These are phyloP conservation scores for Didymosphaeria variabile DNA, from an alignment of 2,329 filamentous ascomycete genomes.

Conservation along the genomic window DNA sequence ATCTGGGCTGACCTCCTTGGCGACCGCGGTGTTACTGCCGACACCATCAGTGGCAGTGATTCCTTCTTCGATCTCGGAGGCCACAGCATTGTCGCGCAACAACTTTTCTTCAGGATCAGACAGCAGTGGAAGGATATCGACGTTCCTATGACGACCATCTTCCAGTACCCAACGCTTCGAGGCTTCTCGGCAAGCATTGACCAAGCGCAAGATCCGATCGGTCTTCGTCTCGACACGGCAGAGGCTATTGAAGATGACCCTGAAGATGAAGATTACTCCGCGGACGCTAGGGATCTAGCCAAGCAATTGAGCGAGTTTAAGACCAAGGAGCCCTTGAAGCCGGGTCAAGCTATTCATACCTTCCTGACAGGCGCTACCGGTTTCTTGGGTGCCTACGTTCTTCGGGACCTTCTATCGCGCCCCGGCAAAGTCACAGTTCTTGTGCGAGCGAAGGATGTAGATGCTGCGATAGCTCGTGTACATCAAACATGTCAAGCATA, in stretches of 20 bases:
- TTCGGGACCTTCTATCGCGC: slow-evolving; percentile 76
- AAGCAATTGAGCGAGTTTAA: slow-evolving; percentile 55
- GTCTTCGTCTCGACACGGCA: slow-evolving; percentile 53
- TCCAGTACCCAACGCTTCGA: slow-evolving; percentile 70
- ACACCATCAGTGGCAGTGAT: slow-evolving; percentile 69
- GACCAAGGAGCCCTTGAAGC: slow-evolving; percentile 51
- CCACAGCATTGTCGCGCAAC: slow-evolving; percentile 82
- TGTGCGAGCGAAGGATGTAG: slow-evolving; percentile 72
- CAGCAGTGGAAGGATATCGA: slow-evolving; percentile 69
- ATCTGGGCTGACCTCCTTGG: slow-evolving; percentile 77
- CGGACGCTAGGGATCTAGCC: slow-evolving; percentile 62
- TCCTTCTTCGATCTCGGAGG: slow-evolving; percentile 84
- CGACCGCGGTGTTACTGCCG: slow-evolving; percentile 67
- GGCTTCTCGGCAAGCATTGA: slow-evolving; percentile 64
- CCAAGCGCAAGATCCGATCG: slow-evolving; percentile 59
- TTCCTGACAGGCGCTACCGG: slow-evolving; percentile 91
- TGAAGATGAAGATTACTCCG: slow-evolving; percentile 62
- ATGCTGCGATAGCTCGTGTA: slow-evolving; percentile 71
- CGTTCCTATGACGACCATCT: slow-evolving; percentile 75
- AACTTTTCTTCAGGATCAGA: slow-evolving; percentile 77
- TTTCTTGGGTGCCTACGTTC: slow-evolving; percentile 83
- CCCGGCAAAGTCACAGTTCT: slow-evolving; percentile 75
- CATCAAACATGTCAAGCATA: slow-evolving; percentile 76
- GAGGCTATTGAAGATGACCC: slow-evolving; percentile 55
- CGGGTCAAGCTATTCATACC: slow-evolving; percentile 63